These are phyloP conservation scores for Fusarium stilboides DNA, from an alignment of 2,329 filamentous ascomycete species.

Conservation along the genomic window DNA sequence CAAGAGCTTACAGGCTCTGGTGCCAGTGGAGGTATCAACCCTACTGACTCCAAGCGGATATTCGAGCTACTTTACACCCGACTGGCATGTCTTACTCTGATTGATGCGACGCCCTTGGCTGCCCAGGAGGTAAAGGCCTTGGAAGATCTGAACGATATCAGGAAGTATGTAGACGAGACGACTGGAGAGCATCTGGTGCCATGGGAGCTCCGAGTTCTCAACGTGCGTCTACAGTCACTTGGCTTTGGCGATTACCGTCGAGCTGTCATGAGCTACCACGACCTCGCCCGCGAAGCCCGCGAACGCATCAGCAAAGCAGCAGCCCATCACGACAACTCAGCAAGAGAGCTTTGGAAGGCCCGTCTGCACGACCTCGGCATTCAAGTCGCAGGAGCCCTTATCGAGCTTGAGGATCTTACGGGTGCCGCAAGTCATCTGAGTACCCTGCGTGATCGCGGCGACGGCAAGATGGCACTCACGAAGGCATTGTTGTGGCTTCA, in stretches of 20 bases:
- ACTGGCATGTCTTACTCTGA: conserved; percentile 84
- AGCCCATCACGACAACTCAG: conserved; percentile 64
- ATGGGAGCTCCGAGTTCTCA: conserved; percentile 88
- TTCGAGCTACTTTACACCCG: conserved; percentile 86
- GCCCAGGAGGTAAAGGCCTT: conserved; percentile 76
- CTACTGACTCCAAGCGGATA: conserved; percentile 75
- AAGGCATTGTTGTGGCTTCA: conserved; percentile 81
- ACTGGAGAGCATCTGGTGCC: conserved; percentile 79
- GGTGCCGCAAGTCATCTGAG: conserved; percentile 82
- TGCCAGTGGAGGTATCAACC: conserved; percentile 60
- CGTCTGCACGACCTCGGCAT: conserved; percentile 83
- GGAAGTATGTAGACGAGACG: conserved; percentile 69
- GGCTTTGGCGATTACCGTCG: conserved; percentile 88
- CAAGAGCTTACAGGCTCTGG: conserved; percentile 70
- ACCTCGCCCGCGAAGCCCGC: conserved; percentile 85
- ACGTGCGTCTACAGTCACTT: conserved; percentile 86
- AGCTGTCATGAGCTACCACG: conserved; percentile 91
- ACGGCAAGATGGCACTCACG: conserved; percentile 62
- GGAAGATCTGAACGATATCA: conserved; percentile 71
- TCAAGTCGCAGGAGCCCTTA: conserved; percentile 74
- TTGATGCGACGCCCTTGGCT: conserved; percentile 79
- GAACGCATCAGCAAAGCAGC: conserved; percentile 67
- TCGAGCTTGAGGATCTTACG: conserved; percentile 90
- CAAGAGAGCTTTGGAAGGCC: conserved; percentile 76
- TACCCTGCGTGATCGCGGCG: conserved; percentile 63